phyloP scores from a whole-genome alignment of 2,329 filamentous ascomycete species.

The Cordyceps cateniannulata region DNA sequence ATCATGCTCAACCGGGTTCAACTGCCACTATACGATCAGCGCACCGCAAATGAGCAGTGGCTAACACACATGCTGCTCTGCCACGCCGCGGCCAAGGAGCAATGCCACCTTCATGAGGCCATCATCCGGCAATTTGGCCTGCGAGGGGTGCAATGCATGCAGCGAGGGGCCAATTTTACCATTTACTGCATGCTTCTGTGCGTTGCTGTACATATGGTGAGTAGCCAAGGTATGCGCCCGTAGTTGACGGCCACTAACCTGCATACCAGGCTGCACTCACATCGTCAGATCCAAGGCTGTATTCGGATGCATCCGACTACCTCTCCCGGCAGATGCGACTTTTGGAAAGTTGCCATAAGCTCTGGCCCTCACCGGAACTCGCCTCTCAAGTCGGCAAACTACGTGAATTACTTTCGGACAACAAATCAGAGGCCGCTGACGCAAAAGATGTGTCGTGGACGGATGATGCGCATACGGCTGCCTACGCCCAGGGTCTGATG shows the following conservation, averaged over 20 bases:
- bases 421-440: no score
- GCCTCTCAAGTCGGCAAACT: background rate
- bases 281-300: background rate
- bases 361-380: background rate
- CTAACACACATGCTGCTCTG: background rate
- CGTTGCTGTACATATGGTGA: background rate
- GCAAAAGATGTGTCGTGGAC: background rate
- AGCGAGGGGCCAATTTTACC: background rate
- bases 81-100: background rate
- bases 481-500: background rate
- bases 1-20: slow-evolving; percentile 5
- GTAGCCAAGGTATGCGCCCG: background rate
- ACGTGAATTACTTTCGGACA: background rate
- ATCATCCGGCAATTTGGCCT: background rate
- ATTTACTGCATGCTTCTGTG: slow-evolving; percentile 3
- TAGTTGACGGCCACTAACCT: background rate
- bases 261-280: background rate
- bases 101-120: background rate
- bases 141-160: slow-evolving; percentile 1
- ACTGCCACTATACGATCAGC: background rate
- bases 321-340: background rate
- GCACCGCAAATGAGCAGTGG: background rate
- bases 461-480: background rate
- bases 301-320: background rate
- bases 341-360: background rate